Conservation (phyloP, 106 monocot genomes). For the Dendrobium nobile region DNA sequence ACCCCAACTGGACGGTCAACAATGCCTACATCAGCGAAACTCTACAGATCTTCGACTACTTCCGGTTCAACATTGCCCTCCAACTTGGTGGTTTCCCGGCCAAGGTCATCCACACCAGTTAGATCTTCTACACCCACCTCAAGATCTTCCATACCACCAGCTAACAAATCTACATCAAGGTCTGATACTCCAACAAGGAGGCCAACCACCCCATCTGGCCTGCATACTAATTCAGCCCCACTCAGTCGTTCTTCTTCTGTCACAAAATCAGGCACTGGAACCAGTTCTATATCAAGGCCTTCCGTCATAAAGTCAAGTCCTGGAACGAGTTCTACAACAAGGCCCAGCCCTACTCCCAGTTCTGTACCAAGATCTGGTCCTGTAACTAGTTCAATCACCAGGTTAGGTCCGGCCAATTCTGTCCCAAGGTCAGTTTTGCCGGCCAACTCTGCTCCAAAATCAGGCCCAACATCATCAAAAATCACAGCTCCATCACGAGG, state of each 20-base stretch:
- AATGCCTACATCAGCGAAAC: constrained; percentile 21
- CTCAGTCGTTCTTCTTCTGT: neutral
- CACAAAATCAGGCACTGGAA: neutral
- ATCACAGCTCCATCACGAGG: constrained; percentile 27
- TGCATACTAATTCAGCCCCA: neutral
- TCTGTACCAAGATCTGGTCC: constrained; percentile 19
- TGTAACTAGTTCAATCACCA: constrained; percentile 6
- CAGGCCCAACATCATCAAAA: constrained; percentile 14
- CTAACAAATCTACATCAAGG: constrained; percentile 31
- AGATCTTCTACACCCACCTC: constrained; percentile 55
- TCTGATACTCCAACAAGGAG: constrained; percentile 45
- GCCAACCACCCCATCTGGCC: constrained; percentile 34
- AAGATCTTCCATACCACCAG: constrained; percentile 23
- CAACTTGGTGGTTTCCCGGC: constrained; percentile 23
- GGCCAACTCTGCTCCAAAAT: neutral
- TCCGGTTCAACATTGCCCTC: constrained; percentile 44
- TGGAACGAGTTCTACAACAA: neutral
- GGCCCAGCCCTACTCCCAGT: neutral
- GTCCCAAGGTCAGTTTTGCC: neutral
- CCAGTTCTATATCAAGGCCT: too few relatives aligned
- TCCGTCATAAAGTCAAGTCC: too few relatives aligned
- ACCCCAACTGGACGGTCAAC: constrained; percentile 45
- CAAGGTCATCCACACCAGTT: constrained; percentile 50
- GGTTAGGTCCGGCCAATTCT: constrained; percentile 5
- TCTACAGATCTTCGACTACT: constrained; percentile 50